Conservation (phyloP, 257 asterid genomes). For the Solanum medicagineum region DNA sequence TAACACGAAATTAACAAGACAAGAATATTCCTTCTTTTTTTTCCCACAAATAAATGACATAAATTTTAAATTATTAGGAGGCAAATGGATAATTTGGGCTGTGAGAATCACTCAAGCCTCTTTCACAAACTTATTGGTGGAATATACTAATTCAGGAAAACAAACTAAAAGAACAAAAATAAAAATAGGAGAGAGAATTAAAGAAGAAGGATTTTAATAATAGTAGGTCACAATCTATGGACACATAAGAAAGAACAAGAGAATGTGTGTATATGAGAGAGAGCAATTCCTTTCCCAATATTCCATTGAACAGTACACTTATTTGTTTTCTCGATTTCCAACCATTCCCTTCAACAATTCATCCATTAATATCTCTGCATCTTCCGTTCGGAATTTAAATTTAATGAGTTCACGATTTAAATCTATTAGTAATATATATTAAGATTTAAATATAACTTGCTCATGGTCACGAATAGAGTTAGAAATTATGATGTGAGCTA, state of each 20-base stretch:
- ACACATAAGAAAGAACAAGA: neutral
- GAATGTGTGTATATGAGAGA: neutral
- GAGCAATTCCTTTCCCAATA: constrained; percentile 13
- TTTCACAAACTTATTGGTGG: neutral
- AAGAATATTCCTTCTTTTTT: too few relatives aligned
- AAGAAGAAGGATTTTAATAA: neutral
- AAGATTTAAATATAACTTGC: neutral
- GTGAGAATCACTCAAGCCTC: neutral
- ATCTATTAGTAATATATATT: neutral
- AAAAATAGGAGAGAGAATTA: neutral
- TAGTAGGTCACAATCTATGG: neutral
- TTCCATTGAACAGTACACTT: constrained; percentile 22
- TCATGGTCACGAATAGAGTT: too few relatives aligned
- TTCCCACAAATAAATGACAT: neutral
- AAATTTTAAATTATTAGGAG: neutral
- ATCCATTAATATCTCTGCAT: neutral
- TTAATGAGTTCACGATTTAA: neutral
- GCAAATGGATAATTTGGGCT: neutral
- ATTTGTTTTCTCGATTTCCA: constrained; percentile 36
- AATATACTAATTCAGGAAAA: neutral
- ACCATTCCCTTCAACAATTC: constrained; percentile 21
- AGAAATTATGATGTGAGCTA: neutral
- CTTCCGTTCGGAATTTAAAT: neutral
- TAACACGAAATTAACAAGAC: too few relatives aligned
- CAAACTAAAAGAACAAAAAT: neutral